A percentile compares a stretch with the other conserved stretches of the same genome.
Conservation (phyloP, 2,329 filamentous ascomycete genomes). For the Ascocoryne sarcoides region DNA sequence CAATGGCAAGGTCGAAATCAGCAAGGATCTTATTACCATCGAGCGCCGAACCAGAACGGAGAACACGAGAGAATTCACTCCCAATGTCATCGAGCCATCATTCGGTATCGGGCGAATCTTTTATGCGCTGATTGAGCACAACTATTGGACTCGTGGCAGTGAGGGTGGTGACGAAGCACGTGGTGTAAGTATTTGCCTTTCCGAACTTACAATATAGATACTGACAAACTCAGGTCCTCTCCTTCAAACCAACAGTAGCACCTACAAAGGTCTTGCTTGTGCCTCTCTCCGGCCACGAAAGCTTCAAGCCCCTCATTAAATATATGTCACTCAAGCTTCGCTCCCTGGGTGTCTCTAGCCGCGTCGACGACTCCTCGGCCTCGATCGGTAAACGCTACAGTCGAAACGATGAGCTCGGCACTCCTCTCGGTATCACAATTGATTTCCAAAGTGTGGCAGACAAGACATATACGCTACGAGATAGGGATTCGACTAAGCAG, state of each 20-base stretch:
- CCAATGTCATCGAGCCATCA: slow-evolving; percentile 94
- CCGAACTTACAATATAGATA: neutral
- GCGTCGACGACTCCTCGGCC: slow-evolving; percentile 82
- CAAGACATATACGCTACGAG: slow-evolving; percentile 75
- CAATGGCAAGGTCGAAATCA: slow-evolving; percentile 69
- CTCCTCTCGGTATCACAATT: slow-evolving; percentile 85
- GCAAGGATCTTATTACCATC: slow-evolving; percentile 71
- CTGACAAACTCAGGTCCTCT: slow-evolving; percentile 47
- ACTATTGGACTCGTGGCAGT: slow-evolving; percentile 75
- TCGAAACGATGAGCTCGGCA: slow-evolving; percentile 92
- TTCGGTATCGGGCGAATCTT: slow-evolving; percentile 95
- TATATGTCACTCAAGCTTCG: slow-evolving; percentile 69
- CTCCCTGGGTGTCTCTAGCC: slow-evolving; percentile 67
- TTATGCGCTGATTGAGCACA: slow-evolving; percentile 88
- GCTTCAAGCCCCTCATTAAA: slow-evolving; percentile 71
- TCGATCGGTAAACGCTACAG: slow-evolving; percentile 92
- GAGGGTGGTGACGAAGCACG: slow-evolving; percentile 73
- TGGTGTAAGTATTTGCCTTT: slow-evolving; percentile 53
- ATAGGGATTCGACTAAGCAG: slow-evolving; percentile 85
- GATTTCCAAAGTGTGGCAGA: slow-evolving; percentile 95
- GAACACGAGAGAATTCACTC: slow-evolving; percentile 82
- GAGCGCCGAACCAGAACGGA: slow-evolving; percentile 76
- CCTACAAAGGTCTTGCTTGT: slow-evolving; percentile 93
- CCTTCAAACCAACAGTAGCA: slow-evolving; percentile 70
- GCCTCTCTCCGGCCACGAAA: slow-evolving; percentile 71